Base-by-base conservation (phyloP, 164 flowering plant genomes). In the Nelumbo lutea region DNA sequence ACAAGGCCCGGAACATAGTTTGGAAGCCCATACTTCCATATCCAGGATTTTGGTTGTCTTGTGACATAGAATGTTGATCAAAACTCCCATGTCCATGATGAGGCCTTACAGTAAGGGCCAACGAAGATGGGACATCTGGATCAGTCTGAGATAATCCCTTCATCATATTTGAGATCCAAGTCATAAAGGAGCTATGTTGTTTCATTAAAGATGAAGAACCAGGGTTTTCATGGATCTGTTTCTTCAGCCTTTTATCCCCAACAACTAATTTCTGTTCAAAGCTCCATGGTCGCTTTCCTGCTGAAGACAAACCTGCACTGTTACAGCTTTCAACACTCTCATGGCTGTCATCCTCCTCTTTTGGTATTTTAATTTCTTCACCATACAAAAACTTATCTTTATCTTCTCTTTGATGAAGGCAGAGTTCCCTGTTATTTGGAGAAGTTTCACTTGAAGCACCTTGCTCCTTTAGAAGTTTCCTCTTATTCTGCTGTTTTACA, bases 241-340 rank as follows among this genome's bases (percentile, higher is more conserved):
- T 79, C 81, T 82, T 87, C 46, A 78, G 42, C 60, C 83, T 83
- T 76, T 85, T 91, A 67, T 75, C 83, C 42, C 68, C 87, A 9
- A 59, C 63, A 59, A 70, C 40, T 69, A 78, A 48, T 46, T 83
- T 73, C 55, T 84, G 76, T 41, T 81, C 87, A 71, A 72, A 82
- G 65, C 56, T 65, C 78, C 79, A 70, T 47, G 79, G 65, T 70
- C 80, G 84, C 72, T 82, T 86, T 56, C 87, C 85, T 67, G 77
- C 52, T 14, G 85, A 62, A 77, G 73, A 76, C 52, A 75, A 61
- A 10, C 83, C 79, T 1, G 82, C 82, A 72, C 88, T 85, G 63
- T 82, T 90, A 70, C 90, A 85, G 70, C 98, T 90, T 71, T 88
- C 92, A 66, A 83, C 96, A 70, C 95, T 89, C 76, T 80, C 96